Base-by-base conservation (phyloP, 176 grass and related monocot species). In the Phoenix roebelenii region DNA sequence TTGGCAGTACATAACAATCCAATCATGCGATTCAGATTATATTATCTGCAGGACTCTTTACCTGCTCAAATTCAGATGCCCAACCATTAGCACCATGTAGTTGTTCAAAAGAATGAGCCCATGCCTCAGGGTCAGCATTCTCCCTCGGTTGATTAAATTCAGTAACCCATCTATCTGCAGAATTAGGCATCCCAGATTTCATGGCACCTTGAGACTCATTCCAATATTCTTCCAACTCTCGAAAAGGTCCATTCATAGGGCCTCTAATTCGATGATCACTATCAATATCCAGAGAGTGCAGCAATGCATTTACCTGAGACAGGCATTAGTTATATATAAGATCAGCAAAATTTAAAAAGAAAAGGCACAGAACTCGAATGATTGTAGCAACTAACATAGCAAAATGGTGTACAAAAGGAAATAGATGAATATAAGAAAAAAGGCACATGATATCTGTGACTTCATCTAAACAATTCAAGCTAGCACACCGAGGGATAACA, bases 61-160 rank as follows among this genome's bases (percentile, higher is more conserved):
- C 93, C 84, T 98, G 93, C 63, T 89, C 79, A 85, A 89, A 98
- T 59, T 92, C 93, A 75, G 93, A 89, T 35, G 82, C 93, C 93
- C 93, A 98, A 68, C 93, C 93, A 83, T 83, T 98, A 72, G 79
- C 57, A 61, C 93, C 93, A 83, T 85, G 86, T 53, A 80, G 84
- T 76, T 89, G 93, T 35, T 98, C 84, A 67, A 98, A 98, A 61
- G 87, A 92, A 24, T 79, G 67, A 24, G 82, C 93, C 93, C 93
- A 98, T 51, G 79, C 70, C 55, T 91, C 93, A 55, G 93, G 82
- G 59, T 85, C 83, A 57, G 80, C 83, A 78, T 72, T 88, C 79
- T 88, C 85, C 61, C 75, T 59, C 60, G 62, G 73, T 50, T 77
- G 72, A 64, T 59, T 66, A 57, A 92, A 98, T 66, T 98, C 93